Evolutionary conservation across 768 basidiomycete species (phyloP), one percentile per base, ranked within the genome.

Genomic region (Termitomyces sp.): DNA sequence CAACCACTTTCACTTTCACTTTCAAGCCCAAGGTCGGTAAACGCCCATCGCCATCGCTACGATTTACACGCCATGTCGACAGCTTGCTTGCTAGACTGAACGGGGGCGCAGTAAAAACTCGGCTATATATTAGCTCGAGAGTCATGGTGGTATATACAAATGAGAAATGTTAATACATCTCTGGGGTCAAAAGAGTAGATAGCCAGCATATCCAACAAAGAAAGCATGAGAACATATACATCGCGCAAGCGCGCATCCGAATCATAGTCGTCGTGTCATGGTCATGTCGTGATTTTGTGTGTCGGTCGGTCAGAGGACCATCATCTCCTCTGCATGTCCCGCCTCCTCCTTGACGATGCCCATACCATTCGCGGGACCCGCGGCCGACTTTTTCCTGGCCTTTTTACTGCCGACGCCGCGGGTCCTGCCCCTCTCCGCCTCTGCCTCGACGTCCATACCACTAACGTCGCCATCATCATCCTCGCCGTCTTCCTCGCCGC

Each of bases 281-380:
- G 20, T 11, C 42, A 42, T n/a, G n/a, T 42, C 42, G n/a, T n/a
- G 39, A 45, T 45, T 45, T 22, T 44, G 4, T 6, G n/a, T n/a
- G n/a, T n/a, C n/a, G n/a, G n/a, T 11, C 42, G 42, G 20, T 45
- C n/a, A 69, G 36, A 63, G 61, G 44, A 67, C 63, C 69, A 67
- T 69, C 62, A 66, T 60, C 58, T 67, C 68, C 41, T 68, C 65
- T 45, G 42, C 57, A 13, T 41, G 27, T 6, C 58, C 58, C 34
- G 59, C 62, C 63, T 65, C 56, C 54, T 60, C 61, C 47, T 65
- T 62, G 31, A 63, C 64, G 15, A 27, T 31, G 2, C 44, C 44
- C 12, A 22, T 22, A 0, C 39, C 39, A 1, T 6, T 41, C 16
- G 18, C 30, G 37, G 9, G 45, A 30, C 31, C 45, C 18, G 9